Conservation (phyloP, 192 early-diverging fungal species). For the Coemansia sp. region DNA sequence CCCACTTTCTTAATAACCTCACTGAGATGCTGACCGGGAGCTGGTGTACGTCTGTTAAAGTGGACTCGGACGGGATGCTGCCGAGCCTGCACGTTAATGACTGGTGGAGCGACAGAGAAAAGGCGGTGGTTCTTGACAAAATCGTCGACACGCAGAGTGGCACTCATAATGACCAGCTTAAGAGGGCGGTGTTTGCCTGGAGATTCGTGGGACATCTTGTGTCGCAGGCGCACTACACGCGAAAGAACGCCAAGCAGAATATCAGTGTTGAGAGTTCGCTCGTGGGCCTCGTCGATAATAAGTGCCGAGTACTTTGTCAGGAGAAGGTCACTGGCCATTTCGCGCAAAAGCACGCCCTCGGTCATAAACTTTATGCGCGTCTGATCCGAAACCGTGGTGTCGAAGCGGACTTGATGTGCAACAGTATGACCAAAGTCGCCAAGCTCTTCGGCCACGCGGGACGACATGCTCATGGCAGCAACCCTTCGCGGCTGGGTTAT, state of each 20-base stretch:
- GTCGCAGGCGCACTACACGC: constrained; percentile 81
- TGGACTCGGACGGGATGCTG: constrained; percentile 88
- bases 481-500: constrained; percentile 98
- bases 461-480: constrained; percentile 94
- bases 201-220: constrained; percentile 46
- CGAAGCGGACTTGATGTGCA: constrained; percentile 83
- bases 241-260: constrained; percentile 96
- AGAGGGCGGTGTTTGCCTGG: constrained; percentile 65
- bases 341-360: constrained; percentile 96
- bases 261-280: constrained; percentile 96
- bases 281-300: constrained; percentile 99
- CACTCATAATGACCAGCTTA: constrained; percentile 97
- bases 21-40: constrained; percentile 73
- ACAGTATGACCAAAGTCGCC: constrained; percentile 66
- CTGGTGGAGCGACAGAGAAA: constrained; percentile 76
- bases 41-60: constrained; percentile 90
- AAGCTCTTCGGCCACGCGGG: constrained; percentile 91
- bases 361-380: constrained; percentile 99
- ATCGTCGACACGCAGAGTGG: constrained; percentile 95
- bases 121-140: constrained; percentile 84
- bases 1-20: constrained; percentile 89
- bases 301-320: constrained; percentile 93
- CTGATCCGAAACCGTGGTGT: constrained; percentile 68
- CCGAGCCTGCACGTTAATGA: constrained; percentile 88
- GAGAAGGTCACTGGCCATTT: constrained; percentile 84